Evolutionary conservation across 2,329 filamentous ascomycete genomes (phyloP), one percentile per base, ranked within the genome.

Genomic region (Phyllosticta citribraziliensis): DNA sequence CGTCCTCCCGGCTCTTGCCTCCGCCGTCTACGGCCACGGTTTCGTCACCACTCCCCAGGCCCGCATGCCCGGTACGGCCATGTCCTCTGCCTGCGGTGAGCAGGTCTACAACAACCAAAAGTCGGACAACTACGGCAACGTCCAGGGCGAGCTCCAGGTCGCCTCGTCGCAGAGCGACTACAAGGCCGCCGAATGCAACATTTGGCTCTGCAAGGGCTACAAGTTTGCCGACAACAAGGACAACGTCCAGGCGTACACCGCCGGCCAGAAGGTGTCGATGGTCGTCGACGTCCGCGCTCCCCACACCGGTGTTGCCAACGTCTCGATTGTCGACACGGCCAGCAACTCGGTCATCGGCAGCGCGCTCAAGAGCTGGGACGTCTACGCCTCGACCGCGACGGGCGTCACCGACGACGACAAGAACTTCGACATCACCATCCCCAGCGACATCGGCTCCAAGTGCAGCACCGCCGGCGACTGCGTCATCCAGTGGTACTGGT

Each of bases 401-500:
- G 70, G 75, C 17, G 75, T 79, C 61, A 72, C 75, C 0, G 68
- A 69, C 11, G 73, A 78, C 63, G 74, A 83, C 70, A 78, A 75
- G 60, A 70, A 70, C 55, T 84, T 84, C 73, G 73, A 72, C 64
- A 72, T 85, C 69, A 83, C 78, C 59, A 81, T 85, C 66, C 82
- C 82, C 5, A 66, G 67, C 40, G 75, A 80, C 65, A 70, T 83
- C 54, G 74, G 74, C 61, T 69, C 67, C 63, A 68, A 78, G 64
- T 82, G 80, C 67, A 68, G 76, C 47, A 76, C 70, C 11, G 76
- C 78, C 20, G 82, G 82, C 52, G 71, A 73, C 62, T 81, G 81
- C 67, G 81, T 82, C 3, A 75, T 86, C 54, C 84, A 86, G 71
- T 85, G 83, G 82, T 85, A 76, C 71, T 86, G 84, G 84, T 77